These are phyloP conservation scores for Dendrobium huoshanense DNA, from an alignment of 106 monocot species.

Conservation along the genomic window DNA sequence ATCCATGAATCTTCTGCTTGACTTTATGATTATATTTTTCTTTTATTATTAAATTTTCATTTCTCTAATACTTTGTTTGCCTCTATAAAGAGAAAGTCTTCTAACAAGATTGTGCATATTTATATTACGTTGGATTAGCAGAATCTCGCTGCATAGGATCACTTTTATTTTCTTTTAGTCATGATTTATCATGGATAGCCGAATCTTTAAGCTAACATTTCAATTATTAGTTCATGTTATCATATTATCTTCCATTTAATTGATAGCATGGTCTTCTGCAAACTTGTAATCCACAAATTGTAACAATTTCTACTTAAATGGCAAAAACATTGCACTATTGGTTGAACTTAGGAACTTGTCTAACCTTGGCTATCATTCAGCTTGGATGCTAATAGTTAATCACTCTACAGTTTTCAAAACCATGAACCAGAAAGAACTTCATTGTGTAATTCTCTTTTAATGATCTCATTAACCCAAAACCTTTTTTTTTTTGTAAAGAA, in stretches of 20 bases:
- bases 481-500: background rate
- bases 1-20: background rate
- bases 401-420: background rate
- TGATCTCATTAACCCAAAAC: background rate
- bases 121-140: background rate
- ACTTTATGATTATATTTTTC: background rate
- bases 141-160: background rate
- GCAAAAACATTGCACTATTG: background rate
- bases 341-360: background rate
- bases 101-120: background rate
- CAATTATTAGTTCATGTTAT: background rate
- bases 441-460: background rate
- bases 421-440: background rate
- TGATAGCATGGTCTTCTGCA: background rate
- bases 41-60: background rate
- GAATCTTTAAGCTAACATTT: background rate
- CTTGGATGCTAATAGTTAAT: background rate
- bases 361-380: background rate
- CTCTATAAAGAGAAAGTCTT: background rate
- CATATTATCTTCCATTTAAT: background rate
- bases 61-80: background rate
- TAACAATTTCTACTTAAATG: background rate
- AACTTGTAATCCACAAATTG: background rate
- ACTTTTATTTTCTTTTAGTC: background rate
- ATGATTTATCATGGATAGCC: background rate